Evolutionary conservation across 2,329 filamentous ascomycete genomes (phyloP).

Genomic region (Alternaria dauci): DNA sequence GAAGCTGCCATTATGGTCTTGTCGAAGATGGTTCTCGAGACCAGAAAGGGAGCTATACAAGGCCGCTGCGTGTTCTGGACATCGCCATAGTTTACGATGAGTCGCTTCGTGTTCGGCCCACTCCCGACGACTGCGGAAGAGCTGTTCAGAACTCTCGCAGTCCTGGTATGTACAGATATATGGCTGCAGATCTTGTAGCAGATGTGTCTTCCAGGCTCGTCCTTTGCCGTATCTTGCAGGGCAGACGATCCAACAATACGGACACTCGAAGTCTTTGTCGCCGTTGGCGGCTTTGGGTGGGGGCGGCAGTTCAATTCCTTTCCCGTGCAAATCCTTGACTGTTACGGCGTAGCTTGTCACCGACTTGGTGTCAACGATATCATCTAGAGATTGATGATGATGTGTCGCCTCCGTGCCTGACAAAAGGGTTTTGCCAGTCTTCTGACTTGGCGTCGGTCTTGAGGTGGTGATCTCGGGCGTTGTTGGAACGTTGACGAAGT

Average conservation of each 20-base stretch:
- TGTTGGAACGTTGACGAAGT: slow-evolving; percentile 18
- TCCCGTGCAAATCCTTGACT: slow-evolving; percentile 45
- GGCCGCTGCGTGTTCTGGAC: slow-evolving; percentile 44
- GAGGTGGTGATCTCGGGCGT: slow-evolving; percentile 10
- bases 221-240: slow-evolving; percentile 47
- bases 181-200: slow-evolving; percentile 50
- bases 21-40: slow-evolving; percentile 42
- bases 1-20: slow-evolving; percentile 40
- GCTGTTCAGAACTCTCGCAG: slow-evolving; percentile 38
- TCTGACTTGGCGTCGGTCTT: slow-evolving; percentile 41
- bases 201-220: slow-evolving; percentile 46
- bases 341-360: slow-evolving; percentile 50
- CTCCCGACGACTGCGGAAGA: slow-evolving; percentile 50
- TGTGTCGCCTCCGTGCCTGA: slow-evolving; percentile 51
- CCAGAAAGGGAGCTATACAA: slow-evolving; percentile 36
- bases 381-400: slow-evolving; percentile 49
- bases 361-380: slow-evolving; percentile 47
- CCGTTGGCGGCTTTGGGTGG: slow-evolving; percentile 44
- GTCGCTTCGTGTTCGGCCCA: slow-evolving; percentile 50
- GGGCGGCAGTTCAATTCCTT: slow-evolving; percentile 44
- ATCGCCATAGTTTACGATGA: slow-evolving; percentile 50
- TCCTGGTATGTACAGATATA: slow-evolving; percentile 49
- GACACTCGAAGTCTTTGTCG: slow-evolving; percentile 50
- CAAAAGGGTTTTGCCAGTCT: slow-evolving; percentile 44
- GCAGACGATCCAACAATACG: slow-evolving; percentile 52